phyloP scores from a whole-genome alignment of 2,329 filamentous ascomycete genomes.

The Endoconidiophora polonica region DNA sequence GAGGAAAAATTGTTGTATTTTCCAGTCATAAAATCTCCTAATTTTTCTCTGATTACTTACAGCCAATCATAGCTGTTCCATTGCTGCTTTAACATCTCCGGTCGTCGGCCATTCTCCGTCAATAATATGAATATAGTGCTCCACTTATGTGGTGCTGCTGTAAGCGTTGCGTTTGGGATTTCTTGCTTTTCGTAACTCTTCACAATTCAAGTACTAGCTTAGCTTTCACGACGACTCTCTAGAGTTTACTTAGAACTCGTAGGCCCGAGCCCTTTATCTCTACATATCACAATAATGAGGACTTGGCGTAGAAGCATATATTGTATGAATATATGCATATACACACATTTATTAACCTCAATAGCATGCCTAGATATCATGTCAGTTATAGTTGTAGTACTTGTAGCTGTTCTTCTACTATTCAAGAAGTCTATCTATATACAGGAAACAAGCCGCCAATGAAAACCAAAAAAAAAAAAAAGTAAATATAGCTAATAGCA shows the following conservation, averaged over 20 bases:
- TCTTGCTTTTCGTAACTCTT: too few species aligned
- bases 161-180: too few species aligned
- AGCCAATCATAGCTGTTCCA: conserved; percentile 7
- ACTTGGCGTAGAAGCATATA: too few species aligned
- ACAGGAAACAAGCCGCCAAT: background rate
- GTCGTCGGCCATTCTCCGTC: conserved; percentile 6
- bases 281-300: too few species aligned
- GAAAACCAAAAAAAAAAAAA: background rate
- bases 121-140: background rate
- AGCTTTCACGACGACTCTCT: too few species aligned
- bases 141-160: background rate
- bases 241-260: too few species aligned
- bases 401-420: too few species aligned
- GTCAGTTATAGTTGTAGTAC: too few species aligned
- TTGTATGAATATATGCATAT: background rate
- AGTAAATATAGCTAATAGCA: background rate
- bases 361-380: too few species aligned
- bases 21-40: background rate
- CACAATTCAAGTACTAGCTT: too few species aligned
- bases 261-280: too few species aligned
- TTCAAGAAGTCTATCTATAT: background rate
- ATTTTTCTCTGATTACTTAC: background rate
- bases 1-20: background rate
- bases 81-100: conserved; percentile 8
- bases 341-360: too few species aligned